Evolutionary conservation across 2,329 filamentous ascomycete species (phyloP).

Genomic region (Aureobasidium musti): DNA sequence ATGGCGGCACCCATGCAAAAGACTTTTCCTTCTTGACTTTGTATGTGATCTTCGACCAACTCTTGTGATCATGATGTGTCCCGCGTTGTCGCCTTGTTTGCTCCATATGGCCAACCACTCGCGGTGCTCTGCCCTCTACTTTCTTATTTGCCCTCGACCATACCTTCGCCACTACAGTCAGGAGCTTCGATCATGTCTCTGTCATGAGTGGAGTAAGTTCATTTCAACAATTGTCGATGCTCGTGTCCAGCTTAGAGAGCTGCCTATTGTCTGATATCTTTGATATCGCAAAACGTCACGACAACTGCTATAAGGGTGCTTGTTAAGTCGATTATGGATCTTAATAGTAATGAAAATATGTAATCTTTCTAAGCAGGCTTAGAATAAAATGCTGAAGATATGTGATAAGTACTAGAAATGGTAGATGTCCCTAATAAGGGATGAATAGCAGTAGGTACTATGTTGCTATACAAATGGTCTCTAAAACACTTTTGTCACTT

Average conservation of each 20-base stretch:
- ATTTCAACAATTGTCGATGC: no score
- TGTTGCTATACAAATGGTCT: background rate
- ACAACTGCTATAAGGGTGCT: background rate
- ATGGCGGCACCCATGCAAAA: conserved; percentile 25
- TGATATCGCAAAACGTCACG: background rate
- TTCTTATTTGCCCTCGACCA: background rate
- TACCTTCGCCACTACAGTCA: background rate
- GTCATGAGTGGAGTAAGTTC: no score
- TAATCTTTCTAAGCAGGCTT: background rate
- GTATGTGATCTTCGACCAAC: background rate
- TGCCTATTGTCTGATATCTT: background rate
- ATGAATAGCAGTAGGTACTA: background rate
- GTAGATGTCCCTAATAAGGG: no score
- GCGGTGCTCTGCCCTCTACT: background rate
- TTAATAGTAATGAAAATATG: background rate
- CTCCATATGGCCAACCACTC: no score
- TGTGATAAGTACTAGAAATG: background rate
- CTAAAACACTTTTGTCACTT: background rate
- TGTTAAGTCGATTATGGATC: background rate
- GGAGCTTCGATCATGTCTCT: background rate
- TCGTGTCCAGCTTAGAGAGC: no score
- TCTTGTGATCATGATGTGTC: background rate
- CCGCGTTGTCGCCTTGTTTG: background rate
- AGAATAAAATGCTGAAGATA: background rate
- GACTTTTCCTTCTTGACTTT: background rate